phyloP scores from a whole-genome alignment of 148 eudicot species.

The Gaultheria prostrata region DNA sequence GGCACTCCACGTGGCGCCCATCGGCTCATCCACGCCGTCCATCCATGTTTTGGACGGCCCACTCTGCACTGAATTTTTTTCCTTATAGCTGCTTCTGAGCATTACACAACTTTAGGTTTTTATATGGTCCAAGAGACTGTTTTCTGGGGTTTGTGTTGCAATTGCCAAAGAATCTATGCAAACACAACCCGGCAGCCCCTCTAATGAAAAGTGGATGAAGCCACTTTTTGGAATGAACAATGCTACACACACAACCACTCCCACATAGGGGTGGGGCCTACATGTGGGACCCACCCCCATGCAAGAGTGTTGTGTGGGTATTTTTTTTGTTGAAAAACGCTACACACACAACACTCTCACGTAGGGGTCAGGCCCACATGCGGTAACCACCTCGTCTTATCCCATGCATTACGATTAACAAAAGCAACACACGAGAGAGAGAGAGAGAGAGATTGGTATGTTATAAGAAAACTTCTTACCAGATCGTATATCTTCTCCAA shows the following conservation, averaged over 20 bases:
- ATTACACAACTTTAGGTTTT: background rate
- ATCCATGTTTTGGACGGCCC: too few relatives aligned
- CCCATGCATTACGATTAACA: background rate
- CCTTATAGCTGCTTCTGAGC: background rate
- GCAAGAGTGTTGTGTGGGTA: too few relatives aligned
- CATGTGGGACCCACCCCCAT: too few relatives aligned
- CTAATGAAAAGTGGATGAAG: background rate
- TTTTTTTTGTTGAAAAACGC: too few relatives aligned
- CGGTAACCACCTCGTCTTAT: background rate
- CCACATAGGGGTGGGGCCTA: too few relatives aligned
- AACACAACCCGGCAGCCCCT: background rate
- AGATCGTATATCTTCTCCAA: constrained; percentile 96
- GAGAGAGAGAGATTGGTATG: background rate
- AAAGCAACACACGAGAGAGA: background rate
- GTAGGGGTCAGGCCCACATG: too few relatives aligned
- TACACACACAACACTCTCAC: too few relatives aligned
- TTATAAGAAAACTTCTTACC: constrained; percentile 37
- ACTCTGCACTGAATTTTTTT: too few relatives aligned
- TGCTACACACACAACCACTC: too few relatives aligned
- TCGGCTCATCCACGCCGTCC: too few relatives aligned
- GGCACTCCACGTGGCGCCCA: too few relatives aligned
- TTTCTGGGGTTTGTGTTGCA: background rate
- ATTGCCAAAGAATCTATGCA: background rate
- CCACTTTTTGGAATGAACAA: background rate
- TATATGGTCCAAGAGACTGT: background rate